phyloP scores from a whole-genome alignment of 345 rosid genomes.

The Euphorbia pulcherrima region DNA sequence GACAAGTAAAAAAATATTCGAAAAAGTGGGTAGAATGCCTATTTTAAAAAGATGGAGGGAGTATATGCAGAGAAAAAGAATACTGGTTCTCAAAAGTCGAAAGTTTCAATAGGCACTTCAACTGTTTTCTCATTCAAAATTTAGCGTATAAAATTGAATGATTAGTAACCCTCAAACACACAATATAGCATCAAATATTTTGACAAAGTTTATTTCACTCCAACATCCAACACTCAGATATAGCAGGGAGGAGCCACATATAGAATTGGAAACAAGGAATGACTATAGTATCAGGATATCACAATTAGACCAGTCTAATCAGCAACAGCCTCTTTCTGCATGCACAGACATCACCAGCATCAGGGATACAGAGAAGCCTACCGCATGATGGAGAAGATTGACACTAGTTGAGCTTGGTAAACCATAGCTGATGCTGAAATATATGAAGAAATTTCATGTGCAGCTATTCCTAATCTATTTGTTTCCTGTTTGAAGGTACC shows the following conservation, averaged over 20 bases:
- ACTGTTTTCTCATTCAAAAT: neutral
- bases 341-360: neutral
- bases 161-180: neutral
- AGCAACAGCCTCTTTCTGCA: neutral
- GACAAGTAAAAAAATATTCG: too few relatives aligned
- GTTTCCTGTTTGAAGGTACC: neutral
- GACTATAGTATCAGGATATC: neutral
- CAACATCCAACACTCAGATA: too few relatives aligned
- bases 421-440: neutral
- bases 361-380: neutral
- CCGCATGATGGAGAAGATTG: neutral
- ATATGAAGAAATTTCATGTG: neutral
- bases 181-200: neutral
- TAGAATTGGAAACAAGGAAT: neutral
- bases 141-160: neutral
- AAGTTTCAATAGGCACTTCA: neutral
- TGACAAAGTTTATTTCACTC: neutral
- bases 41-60: too few relatives aligned
- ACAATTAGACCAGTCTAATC: neutral
- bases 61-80: neutral
- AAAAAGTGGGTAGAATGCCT: too few relatives aligned
- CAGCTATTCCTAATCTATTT: neutral
- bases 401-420: neutral
- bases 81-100: neutral
- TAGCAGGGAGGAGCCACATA: neutral